Conservation (phyloP, 1,284 basidiomycete genomes). For the Megacollybia platyphylla region DNA sequence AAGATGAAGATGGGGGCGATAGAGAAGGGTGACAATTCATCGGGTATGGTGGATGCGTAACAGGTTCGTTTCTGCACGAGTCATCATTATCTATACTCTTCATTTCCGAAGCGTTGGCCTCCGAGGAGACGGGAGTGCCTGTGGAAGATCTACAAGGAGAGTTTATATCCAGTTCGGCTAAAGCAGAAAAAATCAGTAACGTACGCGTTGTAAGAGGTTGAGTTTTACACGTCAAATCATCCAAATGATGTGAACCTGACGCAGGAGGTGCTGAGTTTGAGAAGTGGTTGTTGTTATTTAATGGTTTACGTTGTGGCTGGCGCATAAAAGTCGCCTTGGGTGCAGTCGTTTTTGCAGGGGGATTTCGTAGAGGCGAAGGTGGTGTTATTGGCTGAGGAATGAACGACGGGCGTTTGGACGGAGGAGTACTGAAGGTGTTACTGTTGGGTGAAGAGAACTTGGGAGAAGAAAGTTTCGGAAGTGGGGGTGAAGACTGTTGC, state of each 20-base stretch:
- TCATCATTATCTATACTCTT: not conserved
- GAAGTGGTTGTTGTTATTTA: conserved; percentile 10
- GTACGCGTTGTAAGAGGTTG: conserved; percentile 34
- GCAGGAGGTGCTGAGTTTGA: conserved; percentile 8
- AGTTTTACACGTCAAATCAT: conserved; percentile 48
- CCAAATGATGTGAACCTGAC: conserved; percentile 17
- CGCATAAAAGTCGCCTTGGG: conserved; percentile 35
- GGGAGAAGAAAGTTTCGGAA: not conserved
- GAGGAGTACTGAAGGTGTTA: conserved; percentile 21
- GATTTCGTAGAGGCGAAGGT: conserved; percentile 20
- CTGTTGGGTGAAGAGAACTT: conserved; percentile 7
- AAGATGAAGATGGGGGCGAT: conserved; percentile 17
- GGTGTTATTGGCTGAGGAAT: conserved; percentile 37
- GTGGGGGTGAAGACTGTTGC: conserved; percentile 4
- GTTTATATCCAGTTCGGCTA: conserved; percentile 20
- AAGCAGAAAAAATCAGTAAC: conserved; percentile 33
- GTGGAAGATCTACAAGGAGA: conserved; percentile 18
- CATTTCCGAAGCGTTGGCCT: not conserved
- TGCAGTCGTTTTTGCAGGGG: conserved; percentile 12
- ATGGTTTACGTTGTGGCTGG: conserved; percentile 30
- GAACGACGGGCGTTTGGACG: conserved; percentile 38
- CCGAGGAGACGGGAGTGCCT: conserved; percentile 10
- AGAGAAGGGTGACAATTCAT: conserved; percentile 4
- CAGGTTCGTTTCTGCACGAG: too few species aligned
- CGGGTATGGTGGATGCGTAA: not conserved